These are phyloP conservation scores for Achaetomium macrosporum DNA, from an alignment of 2,329 filamentous ascomycete genomes.

Conservation along the genomic window DNA sequence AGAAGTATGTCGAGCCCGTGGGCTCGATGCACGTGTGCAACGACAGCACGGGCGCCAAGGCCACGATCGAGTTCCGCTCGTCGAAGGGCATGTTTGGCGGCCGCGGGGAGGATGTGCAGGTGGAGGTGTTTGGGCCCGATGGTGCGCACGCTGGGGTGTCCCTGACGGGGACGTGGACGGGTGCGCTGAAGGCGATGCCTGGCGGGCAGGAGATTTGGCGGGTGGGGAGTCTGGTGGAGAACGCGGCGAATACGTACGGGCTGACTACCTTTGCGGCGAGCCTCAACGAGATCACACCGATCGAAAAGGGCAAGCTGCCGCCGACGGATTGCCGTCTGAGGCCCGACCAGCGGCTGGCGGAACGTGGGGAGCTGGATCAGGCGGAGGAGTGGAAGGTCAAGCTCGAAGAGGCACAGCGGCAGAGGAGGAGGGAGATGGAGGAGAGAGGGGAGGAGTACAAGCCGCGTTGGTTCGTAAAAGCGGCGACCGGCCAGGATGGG, in stretches of 20 bases:
- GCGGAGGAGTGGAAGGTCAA: constrained; percentile 78
- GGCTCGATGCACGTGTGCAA: constrained; percentile 82
- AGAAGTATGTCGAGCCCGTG: constrained; percentile 96
- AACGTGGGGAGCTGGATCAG: constrained; percentile 73
- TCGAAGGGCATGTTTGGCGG: constrained; percentile 96
- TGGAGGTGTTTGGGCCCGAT: constrained; percentile 63
- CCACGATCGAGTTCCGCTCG: constrained; percentile 82
- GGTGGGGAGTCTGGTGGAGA: constrained; percentile 70
- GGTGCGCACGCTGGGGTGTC: constrained; percentile 62
- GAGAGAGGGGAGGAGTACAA: constrained; percentile 64
- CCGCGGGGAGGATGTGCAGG: constrained; percentile 79
- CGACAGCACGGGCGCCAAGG: constrained; percentile 77
- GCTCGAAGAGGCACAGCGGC: constrained; percentile 80
- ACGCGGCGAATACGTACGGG: constrained; percentile 75
- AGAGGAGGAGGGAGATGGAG: constrained; percentile 68
- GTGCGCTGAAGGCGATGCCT: constrained; percentile 47
- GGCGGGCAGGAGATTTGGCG: constrained; percentile 72
- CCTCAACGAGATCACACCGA: constrained; percentile 78
- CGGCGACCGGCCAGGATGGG: constrained; percentile 50
- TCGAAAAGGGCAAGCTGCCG: constrained; percentile 70
- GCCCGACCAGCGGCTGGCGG: constrained; percentile 80
- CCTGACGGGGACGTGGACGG: constrained; percentile 80
- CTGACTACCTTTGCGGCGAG: constrained; percentile 79
- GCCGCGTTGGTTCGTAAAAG: constrained; percentile 79
- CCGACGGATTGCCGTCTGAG: constrained; percentile 77